Conservation (phyloP, 805 yeast genomes). For the Suhomyces tanzawaensis region DNA sequence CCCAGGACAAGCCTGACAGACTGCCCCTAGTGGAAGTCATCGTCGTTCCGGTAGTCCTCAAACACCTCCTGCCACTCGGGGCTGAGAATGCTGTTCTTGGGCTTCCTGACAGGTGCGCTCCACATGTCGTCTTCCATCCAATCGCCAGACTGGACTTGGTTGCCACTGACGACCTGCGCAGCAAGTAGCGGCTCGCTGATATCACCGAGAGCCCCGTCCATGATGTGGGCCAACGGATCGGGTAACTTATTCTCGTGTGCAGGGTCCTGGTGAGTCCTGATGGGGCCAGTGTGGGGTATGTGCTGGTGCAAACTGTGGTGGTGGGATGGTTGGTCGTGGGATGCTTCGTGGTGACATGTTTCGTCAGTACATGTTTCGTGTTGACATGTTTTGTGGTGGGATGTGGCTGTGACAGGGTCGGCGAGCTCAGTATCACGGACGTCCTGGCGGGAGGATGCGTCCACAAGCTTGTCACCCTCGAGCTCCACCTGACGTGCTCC, state of each 20-base stretch:
- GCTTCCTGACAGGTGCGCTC: slow-evolving; percentile 13
- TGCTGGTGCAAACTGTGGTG: background rate
- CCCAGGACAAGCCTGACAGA: too few species aligned
- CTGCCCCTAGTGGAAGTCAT: slow-evolving; percentile 31
- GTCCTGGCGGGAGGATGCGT: slow-evolving; percentile 20
- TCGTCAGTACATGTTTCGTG: background rate
- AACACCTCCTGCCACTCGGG: slow-evolving; percentile 36
- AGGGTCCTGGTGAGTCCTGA: background rate
- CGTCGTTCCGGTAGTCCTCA: slow-evolving; percentile 43
- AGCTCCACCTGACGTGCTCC: slow-evolving; percentile 37
- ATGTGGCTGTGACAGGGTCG: too few species aligned
- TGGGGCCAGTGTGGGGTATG: background rate
- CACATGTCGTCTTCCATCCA: slow-evolving; percentile 37
- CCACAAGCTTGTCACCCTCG: slow-evolving; percentile 39
- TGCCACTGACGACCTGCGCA: slow-evolving; percentile 40
- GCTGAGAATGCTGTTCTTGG: slow-evolving; percentile 20
- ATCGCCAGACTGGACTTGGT: slow-evolving; percentile 31
- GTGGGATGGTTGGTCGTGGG: background rate
- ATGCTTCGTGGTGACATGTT: background rate
- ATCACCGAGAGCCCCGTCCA: slow-evolving; percentile 36
- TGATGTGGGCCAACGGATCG: slow-evolving; percentile 43
- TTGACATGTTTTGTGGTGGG: background rate
- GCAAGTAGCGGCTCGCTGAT: slow-evolving; percentile 35
- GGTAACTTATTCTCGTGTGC: slow-evolving; percentile 28
- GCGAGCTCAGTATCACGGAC: slow-evolving; percentile 11